Evolutionary conservation across 1,284 basidiomycete genomes (phyloP), one percentile per base, ranked within the genome.

Genomic region (Boletellus deceptivus): DNA sequence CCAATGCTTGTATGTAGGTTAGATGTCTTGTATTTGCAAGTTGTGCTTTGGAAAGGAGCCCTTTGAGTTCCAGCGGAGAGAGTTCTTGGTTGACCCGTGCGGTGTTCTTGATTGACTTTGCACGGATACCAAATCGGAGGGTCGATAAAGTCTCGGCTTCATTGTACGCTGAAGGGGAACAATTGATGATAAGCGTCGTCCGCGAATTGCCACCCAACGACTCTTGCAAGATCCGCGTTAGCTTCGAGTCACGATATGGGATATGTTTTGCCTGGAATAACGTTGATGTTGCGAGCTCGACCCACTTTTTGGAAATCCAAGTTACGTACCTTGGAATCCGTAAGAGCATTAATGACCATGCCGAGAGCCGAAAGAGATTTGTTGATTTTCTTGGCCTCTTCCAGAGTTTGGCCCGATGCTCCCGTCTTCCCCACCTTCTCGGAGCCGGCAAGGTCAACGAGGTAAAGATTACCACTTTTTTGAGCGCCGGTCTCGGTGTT

Each of bases 381-480:
- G 78, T 99, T 99, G 75, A 99, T 99, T 80, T 99, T 99, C 82
- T 99, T 99, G 13, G 97, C 97, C 71, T 99, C 97, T 71, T 99
- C 97, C 13, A 99, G 76, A 31, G 97, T 99, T 71, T 99, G 97
- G 2, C 97, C 97, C 11, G 95, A 98, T 41, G 97, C 97, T 33
- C 97, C 97, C 33, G 97, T 99, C 79, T 99, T 99, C 53, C 96
- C 96, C 47, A 98, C 95, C 75, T 99, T 99, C 74, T 99, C 97
- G 25, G 94, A 98, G 67, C 97, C 97, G 52, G 97, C 97, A 59
- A 99, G 76, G 80, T 99, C 97, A 51, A 99, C 97, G 18, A 99
- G 86, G 69, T 98, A 99, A 13, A 99, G 76, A 65, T 98, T 98
- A 40, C 97, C 97, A 6, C 88, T 93, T 78, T 99, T 99, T 71